Evolutionary conservation across 2,329 filamentous ascomycete genomes (phyloP), one percentile per base, ranked within the genome.

Genomic region (Venturia asperata): DNA sequence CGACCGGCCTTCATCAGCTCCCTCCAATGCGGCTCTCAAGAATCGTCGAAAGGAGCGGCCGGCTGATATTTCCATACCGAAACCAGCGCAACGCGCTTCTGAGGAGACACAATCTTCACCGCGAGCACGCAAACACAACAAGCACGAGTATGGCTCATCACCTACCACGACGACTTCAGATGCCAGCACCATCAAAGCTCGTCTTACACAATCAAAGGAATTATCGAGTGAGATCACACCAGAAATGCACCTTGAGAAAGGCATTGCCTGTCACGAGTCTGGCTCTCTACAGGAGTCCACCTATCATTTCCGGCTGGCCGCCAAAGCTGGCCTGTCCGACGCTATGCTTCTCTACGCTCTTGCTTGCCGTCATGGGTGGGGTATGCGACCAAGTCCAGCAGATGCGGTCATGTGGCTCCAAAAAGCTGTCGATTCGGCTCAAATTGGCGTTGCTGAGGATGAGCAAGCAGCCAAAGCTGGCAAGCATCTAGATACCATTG

Each of bases 291-390:
- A 92, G 68, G 92, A 97, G 76, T 97, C 93, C 0, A 97, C 94
- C 0, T 99, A 97, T 73, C 94, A 99, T 74, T 83, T 99, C 56
- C 89, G 94, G 42, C 85, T 96, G 67, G 94, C 94, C 4, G 93
- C 94, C 0, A 87, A 87, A 70, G 87, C 90, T 65, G 90, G 91
- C 60, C 85, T 96, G 66, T 90, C 94, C 0, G 96, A 93, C 0
- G 94, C 89, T 27, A 99, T 99, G 94, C 84, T 99, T 15, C 82
- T 97, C 41, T 99, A 97, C 75, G 94, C 93, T 5, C 82, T 99
- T 43, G 94, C 94, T 13, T 97, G 93, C 73, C 85, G 94, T 62
- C 94, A 99, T 73, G 94, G 94, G 61, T 99, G 94, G 94, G 94
- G 94, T 21, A 97, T 97, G 91, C 87, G 92, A 11, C 85, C 91